Percentiles rank a stretch among this genome's conserved stretches.
These are phyloP conservation scores for Podospora fimiseda DNA, from an alignment of 495 filamentous ascomycete genomes.

Conservation along the genomic window DNA sequence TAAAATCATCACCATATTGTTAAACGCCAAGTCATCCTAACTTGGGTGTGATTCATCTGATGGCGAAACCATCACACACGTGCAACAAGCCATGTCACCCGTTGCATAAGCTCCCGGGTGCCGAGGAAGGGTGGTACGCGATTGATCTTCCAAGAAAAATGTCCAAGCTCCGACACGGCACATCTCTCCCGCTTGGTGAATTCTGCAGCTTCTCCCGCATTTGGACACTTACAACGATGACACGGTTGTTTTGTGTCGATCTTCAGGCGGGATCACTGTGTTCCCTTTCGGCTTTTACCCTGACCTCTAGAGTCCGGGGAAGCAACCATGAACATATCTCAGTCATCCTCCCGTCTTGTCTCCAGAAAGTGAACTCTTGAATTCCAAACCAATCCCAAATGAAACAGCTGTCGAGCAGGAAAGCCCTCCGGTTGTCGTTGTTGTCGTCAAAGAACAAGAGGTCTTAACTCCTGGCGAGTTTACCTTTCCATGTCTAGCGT, in stretches of 20 bases:
- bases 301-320: slow-evolving; percentile 20
- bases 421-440: slow-evolving; percentile 8
- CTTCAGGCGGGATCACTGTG: slow-evolving; percentile 22
- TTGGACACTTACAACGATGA: not conserved
- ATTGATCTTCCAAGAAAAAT: slow-evolving; percentile 5
- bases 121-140: not conserved
- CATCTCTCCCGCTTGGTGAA: not conserved
- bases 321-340: slow-evolving; percentile 23
- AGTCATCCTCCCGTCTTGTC: slow-evolving; percentile 13
- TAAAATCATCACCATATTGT: not conserved
- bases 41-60: slow-evolving; percentile 1
- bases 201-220: slow-evolving; percentile 1
- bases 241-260: slow-evolving; percentile 7
- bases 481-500: slow-evolving; percentile 16
- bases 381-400: slow-evolving; percentile 12
- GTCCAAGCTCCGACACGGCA: slow-evolving; percentile 9
- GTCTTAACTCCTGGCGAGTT: slow-evolving; percentile 10
- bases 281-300: slow-evolving; percentile 17
- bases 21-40: too few relatives aligned
- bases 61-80: not conserved
- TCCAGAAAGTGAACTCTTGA: slow-evolving; percentile 5
- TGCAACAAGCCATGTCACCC: not conserved
- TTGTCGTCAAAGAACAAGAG: slow-evolving; percentile 11
- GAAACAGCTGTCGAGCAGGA: slow-evolving; percentile 12
- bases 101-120: slow-evolving; percentile 3